These are phyloP conservation scores for Podila horticola DNA, from an alignment of 192 early-diverging fungal genomes.

Conservation along the genomic window DNA sequence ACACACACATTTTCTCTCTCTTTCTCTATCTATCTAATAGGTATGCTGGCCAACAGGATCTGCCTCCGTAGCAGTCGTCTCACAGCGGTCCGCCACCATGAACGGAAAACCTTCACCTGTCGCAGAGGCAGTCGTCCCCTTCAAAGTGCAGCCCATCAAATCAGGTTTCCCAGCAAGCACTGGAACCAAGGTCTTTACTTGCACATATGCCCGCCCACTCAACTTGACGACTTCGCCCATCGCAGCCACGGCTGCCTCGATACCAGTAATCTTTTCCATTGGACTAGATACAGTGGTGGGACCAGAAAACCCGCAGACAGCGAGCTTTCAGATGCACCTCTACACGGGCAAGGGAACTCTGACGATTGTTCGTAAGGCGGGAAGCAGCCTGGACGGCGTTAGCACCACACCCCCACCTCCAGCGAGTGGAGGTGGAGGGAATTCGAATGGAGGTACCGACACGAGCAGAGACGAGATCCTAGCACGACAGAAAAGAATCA, in stretches of 20 bases:
- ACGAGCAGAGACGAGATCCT: background rate
- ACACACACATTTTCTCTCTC: too few species aligned
- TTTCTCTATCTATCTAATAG: too few species aligned
- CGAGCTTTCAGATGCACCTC: slow-evolving; percentile 7
- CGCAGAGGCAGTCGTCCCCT: background rate
- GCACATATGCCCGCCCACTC: slow-evolving; percentile 35
- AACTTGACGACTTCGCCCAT: slow-evolving; percentile 13
- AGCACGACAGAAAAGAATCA: background rate
- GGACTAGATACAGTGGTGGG: slow-evolving; percentile 7
- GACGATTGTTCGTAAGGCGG: slow-evolving; percentile 17
- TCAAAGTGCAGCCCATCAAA: slow-evolving; percentile 13
- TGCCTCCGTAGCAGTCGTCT: slow-evolving; percentile 18
- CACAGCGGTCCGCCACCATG: slow-evolving; percentile 20
- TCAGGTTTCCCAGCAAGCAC: slow-evolving; percentile 13
- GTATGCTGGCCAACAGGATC: slow-evolving; percentile 33
- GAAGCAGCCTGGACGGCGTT: slow-evolving; percentile 5
- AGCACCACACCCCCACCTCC: background rate
- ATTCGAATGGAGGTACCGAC: background rate
- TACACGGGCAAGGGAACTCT: slow-evolving; percentile 17
- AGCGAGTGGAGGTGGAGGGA: background rate
- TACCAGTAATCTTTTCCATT: slow-evolving; percentile 32
- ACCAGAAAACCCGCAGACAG: slow-evolving; percentile 20
- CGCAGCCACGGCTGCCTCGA: slow-evolving; percentile 4
- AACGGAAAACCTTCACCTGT: slow-evolving; percentile 7
- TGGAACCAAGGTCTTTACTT: slow-evolving; percentile 15